phyloP scores from a whole-genome alignment of 768 basidiomycete species.

The Pholiota conissans region DNA sequence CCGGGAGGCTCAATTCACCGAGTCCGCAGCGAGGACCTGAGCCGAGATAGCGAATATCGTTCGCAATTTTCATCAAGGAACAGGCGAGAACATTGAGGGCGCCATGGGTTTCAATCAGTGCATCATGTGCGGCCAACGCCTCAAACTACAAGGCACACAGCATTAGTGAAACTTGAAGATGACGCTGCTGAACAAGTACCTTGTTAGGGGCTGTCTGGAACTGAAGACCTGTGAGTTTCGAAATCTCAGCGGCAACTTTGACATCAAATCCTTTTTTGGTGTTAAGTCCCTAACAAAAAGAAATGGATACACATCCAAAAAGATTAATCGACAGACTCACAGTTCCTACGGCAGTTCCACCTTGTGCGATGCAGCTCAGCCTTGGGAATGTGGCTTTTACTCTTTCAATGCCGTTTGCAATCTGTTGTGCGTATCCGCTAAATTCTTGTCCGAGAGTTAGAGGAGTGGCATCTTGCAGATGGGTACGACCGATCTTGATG shows the following conservation, averaged over 20 bases:
- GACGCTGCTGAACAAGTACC: slow-evolving; percentile 35
- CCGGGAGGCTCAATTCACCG: slow-evolving; percentile 91
- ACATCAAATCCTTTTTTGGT: slow-evolving; percentile 96
- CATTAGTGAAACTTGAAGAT: background rate
- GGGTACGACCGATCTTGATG: slow-evolving; percentile 98
- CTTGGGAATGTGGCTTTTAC: slow-evolving; percentile 82
- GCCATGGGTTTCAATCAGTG: slow-evolving; percentile 95
- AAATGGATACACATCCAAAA: slow-evolving; percentile 5
- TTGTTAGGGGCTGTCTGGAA: slow-evolving; percentile 99
- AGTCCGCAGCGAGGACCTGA: slow-evolving; percentile 98
- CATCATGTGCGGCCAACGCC: slow-evolving; percentile 97
- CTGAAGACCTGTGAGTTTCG: slow-evolving; percentile 84
- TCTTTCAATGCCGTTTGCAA: slow-evolving; percentile 87
- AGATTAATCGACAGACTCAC: slow-evolving; percentile 43
- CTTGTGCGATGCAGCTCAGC: slow-evolving; percentile 88
- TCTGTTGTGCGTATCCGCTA: slow-evolving; percentile 95
- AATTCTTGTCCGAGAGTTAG: slow-evolving; percentile 98
- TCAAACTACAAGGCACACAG: slow-evolving; percentile 79
- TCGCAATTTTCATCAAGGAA: slow-evolving; percentile 99
- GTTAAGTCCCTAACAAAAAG: slow-evolving; percentile 76
- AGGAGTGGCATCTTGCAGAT: slow-evolving; percentile 97
- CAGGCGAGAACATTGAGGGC: slow-evolving; percentile 96
- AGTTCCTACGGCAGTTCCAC: slow-evolving; percentile 98
- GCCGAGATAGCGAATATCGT: slow-evolving; percentile 96
- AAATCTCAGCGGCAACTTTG: slow-evolving; percentile 89